These are phyloP conservation scores for Yamadazyma takamatsuzukensis DNA, from an alignment of 805 yeast species.

Conservation along the genomic window DNA sequence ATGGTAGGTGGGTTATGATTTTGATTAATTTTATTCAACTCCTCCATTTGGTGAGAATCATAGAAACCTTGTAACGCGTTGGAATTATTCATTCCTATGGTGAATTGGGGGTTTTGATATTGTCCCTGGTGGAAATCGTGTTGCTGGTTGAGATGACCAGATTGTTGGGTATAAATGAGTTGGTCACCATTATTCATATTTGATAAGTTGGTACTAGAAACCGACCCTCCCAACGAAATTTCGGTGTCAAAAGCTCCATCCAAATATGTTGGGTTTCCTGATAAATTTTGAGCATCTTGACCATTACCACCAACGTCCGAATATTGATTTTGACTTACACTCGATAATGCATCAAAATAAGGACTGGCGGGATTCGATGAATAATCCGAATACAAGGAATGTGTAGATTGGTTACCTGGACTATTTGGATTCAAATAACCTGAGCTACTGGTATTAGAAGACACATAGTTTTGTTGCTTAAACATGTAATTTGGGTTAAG, in stretches of 20 bases:
- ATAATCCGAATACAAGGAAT: constrained; percentile 32
- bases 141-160: constrained; percentile 4
- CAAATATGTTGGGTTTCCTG: constrained; percentile 4
- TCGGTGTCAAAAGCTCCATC: constrained; percentile 27
- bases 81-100: constrained; percentile 1
- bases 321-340: constrained; percentile 6
- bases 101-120: constrained; percentile 1
- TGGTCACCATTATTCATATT: constrained; percentile 7
- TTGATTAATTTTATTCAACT: constrained; percentile 9
- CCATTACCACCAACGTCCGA: constrained; percentile 6
- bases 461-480: no score
- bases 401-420: constrained; percentile 12
- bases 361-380: constrained; percentile 37
- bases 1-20: constrained; percentile 10
- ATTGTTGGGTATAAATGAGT: neutral
- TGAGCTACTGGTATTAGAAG: constrained; percentile 1
- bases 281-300: constrained; percentile 6
- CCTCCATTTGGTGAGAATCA: constrained; percentile 13
- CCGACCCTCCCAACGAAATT: constrained; percentile 37
- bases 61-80: constrained; percentile 1
- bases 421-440: constrained; percentile 10
- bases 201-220: constrained; percentile 31
- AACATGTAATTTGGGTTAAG: neutral
- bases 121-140: constrained; percentile 6
- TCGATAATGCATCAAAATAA: constrained; percentile 31